These are phyloP conservation scores for Solanum bukasovii DNA, from an alignment of 257 asterid genomes.

Conservation along the genomic window DNA sequence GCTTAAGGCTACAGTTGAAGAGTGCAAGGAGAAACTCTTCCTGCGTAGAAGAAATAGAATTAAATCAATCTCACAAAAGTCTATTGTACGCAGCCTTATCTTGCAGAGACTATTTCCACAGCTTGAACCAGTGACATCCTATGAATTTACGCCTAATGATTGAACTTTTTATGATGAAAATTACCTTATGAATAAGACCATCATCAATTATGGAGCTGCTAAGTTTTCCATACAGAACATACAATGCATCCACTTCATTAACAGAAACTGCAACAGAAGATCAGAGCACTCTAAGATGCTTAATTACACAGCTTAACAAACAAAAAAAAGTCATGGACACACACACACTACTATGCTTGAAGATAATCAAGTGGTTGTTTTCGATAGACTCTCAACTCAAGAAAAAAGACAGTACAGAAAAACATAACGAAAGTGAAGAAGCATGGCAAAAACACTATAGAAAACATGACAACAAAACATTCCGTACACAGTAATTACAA, in stretches of 20 bases:
- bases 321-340: not conserved
- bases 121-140: not conserved
- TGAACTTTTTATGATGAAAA: not conserved
- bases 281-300: not conserved
- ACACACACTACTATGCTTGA: not conserved
- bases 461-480: not conserved
- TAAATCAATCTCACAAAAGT: not conserved
- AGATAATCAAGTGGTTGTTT: not conserved
- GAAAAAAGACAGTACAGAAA: not conserved
- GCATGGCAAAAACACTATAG: not conserved
- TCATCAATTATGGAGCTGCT: slow-evolving; percentile 58
- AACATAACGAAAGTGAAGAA: not conserved
- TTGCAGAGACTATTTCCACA: not conserved
- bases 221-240: slow-evolving; percentile 43
- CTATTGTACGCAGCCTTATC: not conserved
- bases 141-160: not conserved
- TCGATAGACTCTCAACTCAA: not conserved
- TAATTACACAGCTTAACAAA: not conserved
- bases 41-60: slow-evolving; percentile 24
- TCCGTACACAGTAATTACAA: not conserved
- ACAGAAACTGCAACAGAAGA: slow-evolving; percentile 47
- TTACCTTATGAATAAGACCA: slow-evolving; percentile 75
- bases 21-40: slow-evolving; percentile 85
- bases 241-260: slow-evolving; percentile 85
- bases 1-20: slow-evolving; percentile 39